A percentile compares a stretch with the other conserved stretches of the same genome.
phyloP scores from a whole-genome alignment of 371 early-diverging fungal species.

The Apophysomyces trapeziformis region DNA sequence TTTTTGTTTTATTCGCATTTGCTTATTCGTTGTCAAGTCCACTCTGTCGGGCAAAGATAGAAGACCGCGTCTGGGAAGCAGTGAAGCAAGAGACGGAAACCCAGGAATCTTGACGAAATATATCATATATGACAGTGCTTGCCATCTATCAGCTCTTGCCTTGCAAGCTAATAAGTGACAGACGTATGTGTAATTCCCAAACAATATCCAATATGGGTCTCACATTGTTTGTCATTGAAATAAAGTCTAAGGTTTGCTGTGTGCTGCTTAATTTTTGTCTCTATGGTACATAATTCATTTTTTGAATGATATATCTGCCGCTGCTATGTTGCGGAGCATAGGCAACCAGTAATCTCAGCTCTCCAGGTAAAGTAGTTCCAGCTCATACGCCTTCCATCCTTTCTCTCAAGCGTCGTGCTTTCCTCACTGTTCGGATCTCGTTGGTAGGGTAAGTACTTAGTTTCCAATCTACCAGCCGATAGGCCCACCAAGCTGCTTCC shows the following conservation, averaged over 20 bases:
- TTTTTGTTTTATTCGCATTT: constrained; percentile 4
- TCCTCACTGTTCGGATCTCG: constrained; percentile 16
- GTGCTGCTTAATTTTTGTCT: no score
- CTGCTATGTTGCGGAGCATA: background rate
- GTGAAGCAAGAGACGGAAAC: background rate
- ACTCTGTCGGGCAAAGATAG: constrained; percentile 31
- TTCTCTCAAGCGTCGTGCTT: constrained; percentile 14
- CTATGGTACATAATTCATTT: no score
- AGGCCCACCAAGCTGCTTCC: constrained; percentile 49
- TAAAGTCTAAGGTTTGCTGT: no score
- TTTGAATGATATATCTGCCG: no score
- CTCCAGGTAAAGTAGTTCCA: background rate
- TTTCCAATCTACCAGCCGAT: constrained; percentile 37
- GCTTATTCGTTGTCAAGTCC: constrained; percentile 27
- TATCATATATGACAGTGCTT: no score
- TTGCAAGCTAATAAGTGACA: background rate
- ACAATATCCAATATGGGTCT: no score
- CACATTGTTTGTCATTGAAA: no score
- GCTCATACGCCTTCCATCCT: constrained; percentile 9
- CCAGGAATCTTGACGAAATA: no score
- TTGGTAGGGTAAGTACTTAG: constrained; percentile 13
- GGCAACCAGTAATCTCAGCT: background rate
- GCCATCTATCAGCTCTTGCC: background rate
- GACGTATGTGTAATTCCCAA: background rate
- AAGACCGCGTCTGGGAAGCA: constrained; percentile 8